These are phyloP conservation scores for Isabelozyma pseudorhagii DNA, from an alignment of 805 yeast species.

Conservation along the genomic window DNA sequence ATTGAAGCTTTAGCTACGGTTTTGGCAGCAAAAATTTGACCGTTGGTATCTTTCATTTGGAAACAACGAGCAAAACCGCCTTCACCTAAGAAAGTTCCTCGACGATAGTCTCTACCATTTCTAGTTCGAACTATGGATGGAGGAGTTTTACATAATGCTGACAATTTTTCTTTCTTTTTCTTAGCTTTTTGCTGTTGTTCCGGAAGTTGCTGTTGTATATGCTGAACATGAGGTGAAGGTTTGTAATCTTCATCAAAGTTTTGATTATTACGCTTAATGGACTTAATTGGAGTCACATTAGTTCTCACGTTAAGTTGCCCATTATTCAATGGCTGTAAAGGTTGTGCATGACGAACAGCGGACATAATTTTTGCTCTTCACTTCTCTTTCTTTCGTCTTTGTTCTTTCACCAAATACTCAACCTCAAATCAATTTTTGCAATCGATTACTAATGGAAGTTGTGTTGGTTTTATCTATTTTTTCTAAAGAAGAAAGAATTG, in stretches of 20 bases:
- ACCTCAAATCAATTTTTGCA: background rate
- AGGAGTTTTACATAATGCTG: slow-evolving; percentile 92
- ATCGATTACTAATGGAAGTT: background rate
- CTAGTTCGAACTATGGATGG: slow-evolving; percentile 89
- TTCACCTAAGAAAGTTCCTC: slow-evolving; percentile 91
- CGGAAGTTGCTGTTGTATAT: slow-evolving; percentile 12
- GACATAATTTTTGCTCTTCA: background rate
- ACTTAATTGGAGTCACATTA: slow-evolving; percentile 29
- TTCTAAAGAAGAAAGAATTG: background rate
- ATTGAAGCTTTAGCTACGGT: slow-evolving; percentile 96
- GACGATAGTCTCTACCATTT: slow-evolving; percentile 81
- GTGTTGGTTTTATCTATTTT: background rate
- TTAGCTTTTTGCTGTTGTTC: slow-evolving; percentile 29
- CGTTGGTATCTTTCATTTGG: slow-evolving; percentile 89
- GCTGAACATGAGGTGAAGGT: slow-evolving; percentile 8
- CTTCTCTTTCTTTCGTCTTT: background rate
- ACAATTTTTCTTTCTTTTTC: slow-evolving; percentile 84
- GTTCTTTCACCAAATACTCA: background rate
- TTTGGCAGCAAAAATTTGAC: slow-evolving; percentile 89
- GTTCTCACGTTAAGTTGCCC: slow-evolving; percentile 49
- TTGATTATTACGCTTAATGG: slow-evolving; percentile 18
- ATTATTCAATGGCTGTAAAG: slow-evolving; percentile 53
- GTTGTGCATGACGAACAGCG: slow-evolving; percentile 32
- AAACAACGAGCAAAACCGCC: slow-evolving; percentile 99
- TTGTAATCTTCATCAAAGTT: slow-evolving; percentile 15